Evolutionary conservation across 805 yeast species (phyloP).

Genomic region (Metschnikowia arizonensis): DNA sequence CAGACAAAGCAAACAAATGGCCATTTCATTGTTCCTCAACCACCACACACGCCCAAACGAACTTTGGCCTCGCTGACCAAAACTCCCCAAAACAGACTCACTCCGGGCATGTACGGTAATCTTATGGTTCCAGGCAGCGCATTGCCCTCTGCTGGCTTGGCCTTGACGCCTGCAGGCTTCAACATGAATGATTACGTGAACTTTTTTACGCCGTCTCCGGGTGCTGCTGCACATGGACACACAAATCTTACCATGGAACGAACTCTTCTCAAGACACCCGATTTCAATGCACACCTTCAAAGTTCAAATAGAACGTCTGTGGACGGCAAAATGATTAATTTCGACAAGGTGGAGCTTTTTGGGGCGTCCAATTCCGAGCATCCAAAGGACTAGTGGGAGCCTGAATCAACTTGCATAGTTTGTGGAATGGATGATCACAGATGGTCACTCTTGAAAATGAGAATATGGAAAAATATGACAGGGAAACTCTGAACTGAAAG

Average conservation of each 20-base stretch:
- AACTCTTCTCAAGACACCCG: constrained; percentile 37
- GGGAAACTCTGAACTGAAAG: not conserved
- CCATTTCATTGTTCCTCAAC: constrained; percentile 37
- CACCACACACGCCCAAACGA: constrained; percentile 43
- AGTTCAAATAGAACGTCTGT: constrained; percentile 17
- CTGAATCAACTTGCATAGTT: constrained; percentile 2
- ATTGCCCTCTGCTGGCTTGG: constrained; percentile 41
- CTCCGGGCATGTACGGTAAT: constrained; percentile 35
- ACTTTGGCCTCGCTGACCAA: constrained; percentile 22
- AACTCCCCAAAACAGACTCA: constrained; percentile 41
- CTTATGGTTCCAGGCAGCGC: constrained; percentile 23
- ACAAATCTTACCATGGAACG: constrained; percentile 9
- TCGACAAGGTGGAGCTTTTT: constrained; percentile 35
- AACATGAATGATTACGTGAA: constrained; percentile 82
- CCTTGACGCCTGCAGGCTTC: constrained; percentile 61
- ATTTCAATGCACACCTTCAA: constrained; percentile 32
- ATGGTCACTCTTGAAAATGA: too few relatives aligned
- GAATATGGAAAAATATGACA: too few relatives aligned
- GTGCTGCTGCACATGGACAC: constrained; percentile 43
- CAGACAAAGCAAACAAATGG: constrained; percentile 1
- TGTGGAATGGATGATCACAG: too few relatives aligned
- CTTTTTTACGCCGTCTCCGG: constrained; percentile 70
- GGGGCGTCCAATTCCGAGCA: constrained; percentile 12
- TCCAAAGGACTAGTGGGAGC: constrained; percentile 14
- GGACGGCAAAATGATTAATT: constrained; percentile 43